Percentiles rank a stretch among this genome's conserved stretches.
Evolutionary conservation across 2,329 filamentous ascomycete species (phyloP).

Genomic region (Diaporthe caulivora): DNA sequence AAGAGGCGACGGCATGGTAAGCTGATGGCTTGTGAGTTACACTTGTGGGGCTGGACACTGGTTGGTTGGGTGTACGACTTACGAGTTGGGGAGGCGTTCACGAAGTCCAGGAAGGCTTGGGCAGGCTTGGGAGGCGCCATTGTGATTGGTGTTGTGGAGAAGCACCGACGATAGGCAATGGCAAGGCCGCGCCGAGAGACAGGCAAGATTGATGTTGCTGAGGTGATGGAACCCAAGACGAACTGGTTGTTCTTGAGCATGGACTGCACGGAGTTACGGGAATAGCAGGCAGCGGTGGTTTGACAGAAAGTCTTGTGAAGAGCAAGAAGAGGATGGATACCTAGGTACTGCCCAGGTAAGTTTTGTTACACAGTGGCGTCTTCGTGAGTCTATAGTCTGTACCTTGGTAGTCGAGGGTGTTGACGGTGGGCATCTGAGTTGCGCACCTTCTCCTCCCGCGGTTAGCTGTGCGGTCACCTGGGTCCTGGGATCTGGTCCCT

Average conservation of each 20-base stretch:
- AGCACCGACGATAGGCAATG: slow-evolving; percentile 8
- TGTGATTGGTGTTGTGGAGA: slow-evolving; percentile 42
- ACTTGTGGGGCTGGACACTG: slow-evolving; percentile 1
- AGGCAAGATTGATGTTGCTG: slow-evolving; percentile 6
- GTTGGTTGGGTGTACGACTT: slow-evolving; percentile 35
- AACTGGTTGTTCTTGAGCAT: slow-evolving; percentile 35
- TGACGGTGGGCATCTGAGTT: not conserved
- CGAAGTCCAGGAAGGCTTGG: slow-evolving; percentile 32
- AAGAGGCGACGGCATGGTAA: slow-evolving; percentile 90
- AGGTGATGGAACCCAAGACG: slow-evolving; percentile 11
- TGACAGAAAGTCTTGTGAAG: not conserved
- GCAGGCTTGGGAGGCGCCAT: slow-evolving; percentile 35
- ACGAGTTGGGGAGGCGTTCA: slow-evolving; percentile 36
- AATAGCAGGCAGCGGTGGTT: not conserved
- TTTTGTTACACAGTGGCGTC: not conserved
- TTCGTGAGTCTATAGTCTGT: not conserved
- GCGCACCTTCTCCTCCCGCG: not conserved
- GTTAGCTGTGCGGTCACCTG: slow-evolving; percentile 5
- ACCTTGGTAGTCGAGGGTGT: not conserved
- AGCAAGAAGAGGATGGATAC: not conserved
- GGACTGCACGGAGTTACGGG: not conserved
- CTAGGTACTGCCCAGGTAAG: not conserved
- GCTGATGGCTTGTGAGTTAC: slow-evolving; percentile 64
- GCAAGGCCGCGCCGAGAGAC: not conserved
- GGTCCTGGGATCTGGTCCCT: not conserved